Conservation (phyloP, 352 stramenopile species). For the Pythium dissotocum region DNA sequence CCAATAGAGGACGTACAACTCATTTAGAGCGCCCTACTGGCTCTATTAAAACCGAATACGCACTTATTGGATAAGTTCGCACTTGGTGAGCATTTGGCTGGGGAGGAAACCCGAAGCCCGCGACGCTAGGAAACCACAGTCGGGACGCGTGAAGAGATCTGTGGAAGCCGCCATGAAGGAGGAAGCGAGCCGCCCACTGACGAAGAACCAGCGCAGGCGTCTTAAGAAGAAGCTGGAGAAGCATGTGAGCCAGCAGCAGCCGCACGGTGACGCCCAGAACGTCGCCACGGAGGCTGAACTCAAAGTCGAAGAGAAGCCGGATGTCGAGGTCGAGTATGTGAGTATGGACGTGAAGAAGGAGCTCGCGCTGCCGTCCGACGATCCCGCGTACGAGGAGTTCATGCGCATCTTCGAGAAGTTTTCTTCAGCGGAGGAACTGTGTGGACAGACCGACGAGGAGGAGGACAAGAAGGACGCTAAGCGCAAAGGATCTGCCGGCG, state of each 20-base stretch:
- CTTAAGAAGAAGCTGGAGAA: slow-evolving; percentile 87
- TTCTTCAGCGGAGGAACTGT: slow-evolving; percentile 79
- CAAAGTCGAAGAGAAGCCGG: slow-evolving; percentile 2
- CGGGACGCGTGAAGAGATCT: not conserved
- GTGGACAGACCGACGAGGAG: slow-evolving; percentile 53
- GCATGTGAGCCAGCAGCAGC: slow-evolving; percentile 34
- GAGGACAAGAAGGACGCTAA: slow-evolving; percentile 11
- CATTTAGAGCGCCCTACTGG: not conserved
- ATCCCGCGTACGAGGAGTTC: slow-evolving; percentile 82
- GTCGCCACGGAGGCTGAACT: slow-evolving; percentile 2
- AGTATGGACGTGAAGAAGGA: slow-evolving; percentile 71
- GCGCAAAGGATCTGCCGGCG: slow-evolving; percentile 15
- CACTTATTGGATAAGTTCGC: slow-evolving; percentile 10
- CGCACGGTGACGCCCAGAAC: slow-evolving; percentile 1
- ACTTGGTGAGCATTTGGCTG: slow-evolving; percentile 1
- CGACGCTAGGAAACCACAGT: slow-evolving; percentile 2
- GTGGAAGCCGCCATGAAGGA: slow-evolving; percentile 20
- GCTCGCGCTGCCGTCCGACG: slow-evolving; percentile 55
- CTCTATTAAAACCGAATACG: slow-evolving; percentile 11
- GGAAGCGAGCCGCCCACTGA: slow-evolving; percentile 44
- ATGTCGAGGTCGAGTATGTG: slow-evolving; percentile 87
- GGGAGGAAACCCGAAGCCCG: slow-evolving; percentile 1
- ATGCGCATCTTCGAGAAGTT: slow-evolving; percentile 89
- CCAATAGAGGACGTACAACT: not conserved
- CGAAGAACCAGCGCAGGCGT: slow-evolving; percentile 81